Percentiles rank a stretch among this genome's conserved stretches.
Evolutionary conservation across 345 rosid species (phyloP).

Genomic region (Turnera subulata): DNA sequence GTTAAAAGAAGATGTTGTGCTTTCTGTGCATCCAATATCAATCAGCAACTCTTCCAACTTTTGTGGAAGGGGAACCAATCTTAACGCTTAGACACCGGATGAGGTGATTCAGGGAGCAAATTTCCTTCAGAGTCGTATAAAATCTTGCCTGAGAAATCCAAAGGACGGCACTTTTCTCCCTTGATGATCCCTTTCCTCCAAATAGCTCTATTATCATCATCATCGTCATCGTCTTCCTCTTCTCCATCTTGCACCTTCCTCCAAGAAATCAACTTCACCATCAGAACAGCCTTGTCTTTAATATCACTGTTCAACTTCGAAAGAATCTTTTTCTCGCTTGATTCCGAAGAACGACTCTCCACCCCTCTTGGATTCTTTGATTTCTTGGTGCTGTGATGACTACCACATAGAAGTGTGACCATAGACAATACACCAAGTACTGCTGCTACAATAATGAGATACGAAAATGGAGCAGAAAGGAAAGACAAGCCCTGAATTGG

Average conservation of each 20-base stretch:
- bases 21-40: too few relatives aligned
- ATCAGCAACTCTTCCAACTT: too few relatives aligned
- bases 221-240: constrained; percentile 10
- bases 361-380: neutral
- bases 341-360: neutral
- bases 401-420: constrained; percentile 13
- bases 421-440: constrained; percentile 21
- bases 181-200: constrained; percentile 53
- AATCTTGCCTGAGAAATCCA: constrained; percentile 50
- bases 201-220: constrained; percentile 21
- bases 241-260: constrained; percentile 25
- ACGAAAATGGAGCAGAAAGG: neutral
- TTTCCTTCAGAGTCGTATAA: constrained; percentile 52
- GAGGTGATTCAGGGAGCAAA: constrained; percentile 12
- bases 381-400: constrained; percentile 10
- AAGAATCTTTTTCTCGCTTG: constrained; percentile 25
- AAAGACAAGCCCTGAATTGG: constrained; percentile 6
- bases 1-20: too few relatives aligned
- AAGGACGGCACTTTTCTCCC: constrained; percentile 55
- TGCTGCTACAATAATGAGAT: neutral
- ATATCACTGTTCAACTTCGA: constrained; percentile 39
- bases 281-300: constrained; percentile 35
- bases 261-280: constrained; percentile 55
- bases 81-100: too few relatives aligned
- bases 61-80: too few relatives aligned